phyloP scores from a whole-genome alignment of 805 yeast genomes.

The Cyberlindnera xishuangbannaensis region DNA sequence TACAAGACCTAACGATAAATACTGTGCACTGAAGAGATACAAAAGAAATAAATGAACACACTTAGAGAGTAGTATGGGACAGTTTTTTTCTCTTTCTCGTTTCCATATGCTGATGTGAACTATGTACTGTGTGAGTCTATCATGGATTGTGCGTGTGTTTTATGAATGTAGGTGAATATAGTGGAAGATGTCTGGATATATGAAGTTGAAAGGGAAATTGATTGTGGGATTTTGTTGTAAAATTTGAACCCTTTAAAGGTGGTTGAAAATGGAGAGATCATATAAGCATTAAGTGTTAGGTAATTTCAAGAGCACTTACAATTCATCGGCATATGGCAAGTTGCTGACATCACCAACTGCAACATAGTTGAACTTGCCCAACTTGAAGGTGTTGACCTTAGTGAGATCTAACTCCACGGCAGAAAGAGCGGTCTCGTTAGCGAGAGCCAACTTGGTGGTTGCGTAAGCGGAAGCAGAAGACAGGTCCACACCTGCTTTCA shows the following conservation, averaged over 20 bases:
- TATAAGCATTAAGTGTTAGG: too few relatives aligned
- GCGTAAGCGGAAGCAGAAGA: constrained; percentile 56
- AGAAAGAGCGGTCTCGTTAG: constrained; percentile 32
- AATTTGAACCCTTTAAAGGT: too few relatives aligned
- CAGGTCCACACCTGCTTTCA: constrained; percentile 49
- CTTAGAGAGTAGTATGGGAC: background rate
- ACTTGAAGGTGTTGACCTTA: constrained; percentile 36
- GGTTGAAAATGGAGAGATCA: too few relatives aligned
- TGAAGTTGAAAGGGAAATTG: too few relatives aligned
- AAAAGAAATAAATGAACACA: constrained; percentile 1
- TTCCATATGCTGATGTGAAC: constrained; percentile 4
- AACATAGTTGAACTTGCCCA: constrained; percentile 71
- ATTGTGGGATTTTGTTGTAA: too few relatives aligned
- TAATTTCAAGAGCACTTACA: too few relatives aligned
- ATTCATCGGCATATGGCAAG: constrained; percentile 86
- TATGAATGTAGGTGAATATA: background rate
- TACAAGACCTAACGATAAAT: constrained; percentile 9
- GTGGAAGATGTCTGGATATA: too few relatives aligned
- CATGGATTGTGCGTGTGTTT: background rate
- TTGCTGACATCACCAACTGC: constrained; percentile 85
- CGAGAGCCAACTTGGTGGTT: constrained; percentile 36
- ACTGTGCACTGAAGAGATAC: constrained; percentile 7
- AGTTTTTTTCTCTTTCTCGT: background rate
- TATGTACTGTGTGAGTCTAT: constrained; percentile 7
- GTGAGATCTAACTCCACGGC: constrained; percentile 33